Evolutionary conservation across 179 eudicot genomes (phyloP).

Genomic region (Carnegiea gigantea): DNA sequence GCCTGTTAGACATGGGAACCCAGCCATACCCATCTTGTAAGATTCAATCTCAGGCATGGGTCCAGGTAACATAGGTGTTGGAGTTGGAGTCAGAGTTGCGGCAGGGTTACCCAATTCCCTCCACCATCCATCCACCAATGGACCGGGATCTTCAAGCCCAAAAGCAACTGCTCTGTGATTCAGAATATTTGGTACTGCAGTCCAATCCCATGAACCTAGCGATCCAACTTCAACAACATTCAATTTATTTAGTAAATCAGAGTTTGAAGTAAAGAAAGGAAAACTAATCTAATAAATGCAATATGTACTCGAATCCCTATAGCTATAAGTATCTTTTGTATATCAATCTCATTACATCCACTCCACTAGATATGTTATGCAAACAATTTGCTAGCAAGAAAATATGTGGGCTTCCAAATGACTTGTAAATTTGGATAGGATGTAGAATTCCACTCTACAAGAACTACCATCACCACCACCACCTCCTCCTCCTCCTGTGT

Average conservation of each 20-base stretch:
- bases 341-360: too few species aligned
- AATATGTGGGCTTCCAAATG: too few species aligned
- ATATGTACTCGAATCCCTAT: too few species aligned
- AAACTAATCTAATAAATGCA: background rate
- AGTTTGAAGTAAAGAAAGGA: background rate
- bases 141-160: background rate
- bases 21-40: background rate
- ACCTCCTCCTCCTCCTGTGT: too few species aligned
- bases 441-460: too few species aligned
- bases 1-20: background rate
- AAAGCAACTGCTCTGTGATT: background rate
- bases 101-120: background rate
- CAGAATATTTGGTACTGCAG: background rate
- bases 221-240: slow-evolving; percentile 3
- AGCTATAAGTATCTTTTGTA: too few species aligned
- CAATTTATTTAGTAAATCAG: background rate
- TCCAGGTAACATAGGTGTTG: background rate
- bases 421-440: too few species aligned
- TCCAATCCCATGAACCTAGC: slow-evolving; percentile 8
- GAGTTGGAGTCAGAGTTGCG: background rate
- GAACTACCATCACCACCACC: too few species aligned
- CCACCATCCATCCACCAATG: background rate
- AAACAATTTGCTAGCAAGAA: too few species aligned
- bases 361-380: too few species aligned
- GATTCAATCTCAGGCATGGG: background rate